phyloP scores from a whole-genome alignment of 768 basidiomycete species.

The Mycena floridula region DNA sequence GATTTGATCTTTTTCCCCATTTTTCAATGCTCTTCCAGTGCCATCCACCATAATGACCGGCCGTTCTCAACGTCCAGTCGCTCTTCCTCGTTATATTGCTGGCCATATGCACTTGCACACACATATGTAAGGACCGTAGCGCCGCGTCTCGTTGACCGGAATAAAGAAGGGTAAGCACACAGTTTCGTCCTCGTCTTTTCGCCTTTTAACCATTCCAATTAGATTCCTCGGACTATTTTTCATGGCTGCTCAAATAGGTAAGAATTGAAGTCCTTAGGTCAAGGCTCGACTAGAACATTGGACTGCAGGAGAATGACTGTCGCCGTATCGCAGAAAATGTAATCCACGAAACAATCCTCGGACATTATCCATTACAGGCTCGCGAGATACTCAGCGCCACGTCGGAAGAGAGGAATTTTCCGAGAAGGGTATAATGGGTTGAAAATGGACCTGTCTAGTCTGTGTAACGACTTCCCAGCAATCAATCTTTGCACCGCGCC shows the following conservation, averaged over 20 bases:
- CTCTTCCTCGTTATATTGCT: constrained; percentile 90
- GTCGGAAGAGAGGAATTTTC: too few species aligned
- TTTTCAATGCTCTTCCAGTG: too few species aligned
- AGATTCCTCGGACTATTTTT: constrained; percentile 92
- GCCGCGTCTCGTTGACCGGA: constrained; percentile 86
- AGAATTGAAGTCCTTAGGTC: constrained; percentile 12
- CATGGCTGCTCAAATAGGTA: constrained; percentile 95
- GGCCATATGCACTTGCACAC: constrained; percentile 95
- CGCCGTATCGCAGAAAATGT: too few species aligned
- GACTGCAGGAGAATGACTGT: constrained; percentile 79
- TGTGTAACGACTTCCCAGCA: too few species aligned
- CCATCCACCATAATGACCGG: too few species aligned
- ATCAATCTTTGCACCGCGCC: too few species aligned
- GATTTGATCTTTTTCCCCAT: too few species aligned
- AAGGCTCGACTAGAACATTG: not conserved
- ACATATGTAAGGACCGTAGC: constrained; percentile 89
- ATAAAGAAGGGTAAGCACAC: constrained; percentile 79
- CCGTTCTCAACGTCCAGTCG: constrained; percentile 96
- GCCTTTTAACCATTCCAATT: not conserved
- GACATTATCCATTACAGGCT: too few species aligned
- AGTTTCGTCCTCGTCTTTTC: constrained; percentile 1
- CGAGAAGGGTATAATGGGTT: too few species aligned
- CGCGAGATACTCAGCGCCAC: too few species aligned
- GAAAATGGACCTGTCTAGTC: too few species aligned
- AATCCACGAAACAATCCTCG: too few species aligned